phyloP scores from a whole-genome alignment of 495 filamentous ascomycete genomes.

The Rusavskia elegans region DNA sequence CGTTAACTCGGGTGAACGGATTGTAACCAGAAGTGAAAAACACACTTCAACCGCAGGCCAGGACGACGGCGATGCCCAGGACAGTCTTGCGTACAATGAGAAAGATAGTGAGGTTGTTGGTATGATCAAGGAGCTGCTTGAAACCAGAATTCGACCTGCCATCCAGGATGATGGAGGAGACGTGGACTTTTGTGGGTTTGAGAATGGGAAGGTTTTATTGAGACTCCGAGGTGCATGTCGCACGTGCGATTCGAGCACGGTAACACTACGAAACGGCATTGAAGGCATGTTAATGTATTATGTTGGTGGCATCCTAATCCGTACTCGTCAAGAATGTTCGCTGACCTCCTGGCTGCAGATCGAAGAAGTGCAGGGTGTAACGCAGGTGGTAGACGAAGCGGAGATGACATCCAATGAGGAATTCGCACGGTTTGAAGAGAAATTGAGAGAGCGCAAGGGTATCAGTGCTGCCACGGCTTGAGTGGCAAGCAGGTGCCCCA shows the following conservation, averaged over 20 bases:
- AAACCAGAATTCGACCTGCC: conserved; percentile 83
- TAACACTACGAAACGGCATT: conserved; percentile 91
- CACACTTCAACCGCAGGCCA: conserved; percentile 37
- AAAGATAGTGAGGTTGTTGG: conserved; percentile 84
- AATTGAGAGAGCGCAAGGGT: conserved; percentile 63
- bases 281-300: conserved; percentile 94
- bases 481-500: too few species aligned
- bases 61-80: conserved; percentile 32
- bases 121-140: conserved; percentile 98
- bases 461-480: conserved; percentile 26
- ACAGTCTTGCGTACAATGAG: conserved; percentile 64
- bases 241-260: conserved; percentile 90
- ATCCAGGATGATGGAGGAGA: conserved; percentile 97
- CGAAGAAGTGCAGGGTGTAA: conserved; percentile 85
- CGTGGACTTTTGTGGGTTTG: conserved; percentile 84
- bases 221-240: conserved; percentile 87
- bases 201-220: conserved; percentile 67
- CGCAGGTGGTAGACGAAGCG: conserved; percentile 81
- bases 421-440: conserved; percentile 94
- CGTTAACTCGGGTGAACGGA: conserved; percentile 62
- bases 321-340: background rate
- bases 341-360: conserved; percentile 52
- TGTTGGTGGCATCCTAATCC: conserved; percentile 24
- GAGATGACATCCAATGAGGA: conserved; percentile 81
- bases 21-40: conserved; percentile 59